Percentiles rank a stretch among this genome's conserved stretches.
phyloP scores from a whole-genome alignment of 331 rosid genomes.

The Malus hybrid region DNA sequence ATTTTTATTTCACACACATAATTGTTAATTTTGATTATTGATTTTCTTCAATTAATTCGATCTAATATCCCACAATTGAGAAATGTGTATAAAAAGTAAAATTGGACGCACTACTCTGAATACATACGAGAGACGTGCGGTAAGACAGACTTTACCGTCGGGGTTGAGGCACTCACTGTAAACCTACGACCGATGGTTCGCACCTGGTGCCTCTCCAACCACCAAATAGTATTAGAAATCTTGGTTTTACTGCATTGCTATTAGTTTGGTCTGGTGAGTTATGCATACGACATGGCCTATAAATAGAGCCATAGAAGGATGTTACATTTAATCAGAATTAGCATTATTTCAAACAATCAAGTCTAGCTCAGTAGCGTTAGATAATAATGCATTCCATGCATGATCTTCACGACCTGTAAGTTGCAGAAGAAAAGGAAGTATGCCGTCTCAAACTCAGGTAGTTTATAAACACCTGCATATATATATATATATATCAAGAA shows the following conservation, averaged over 20 bases:
- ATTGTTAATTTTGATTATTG: no score
- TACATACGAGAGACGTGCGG: no score
- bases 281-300: neutral
- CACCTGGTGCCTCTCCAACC: neutral
- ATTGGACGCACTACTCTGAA: no score
- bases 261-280: no score
- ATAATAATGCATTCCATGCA: neutral
- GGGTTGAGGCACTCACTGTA: slow-evolving; percentile 10
- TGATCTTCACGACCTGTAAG: neutral
- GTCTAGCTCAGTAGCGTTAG: neutral
- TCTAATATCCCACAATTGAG: fast-evolving
- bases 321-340: neutral
- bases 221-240: neutral
- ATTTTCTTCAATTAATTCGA: no score
- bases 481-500: no score
- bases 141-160: neutral
- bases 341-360: neutral
- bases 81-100: no score
- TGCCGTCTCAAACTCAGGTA: neutral
- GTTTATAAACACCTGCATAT: neutral
- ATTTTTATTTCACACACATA: no score
- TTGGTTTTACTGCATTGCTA: neutral
- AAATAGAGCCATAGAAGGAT: neutral
- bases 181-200: slow-evolving; percentile 10
- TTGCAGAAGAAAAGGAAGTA: neutral